Conservation (phyloP, 495 filamentous ascomycete genomes). For the Penicillium odoratum region DNA sequence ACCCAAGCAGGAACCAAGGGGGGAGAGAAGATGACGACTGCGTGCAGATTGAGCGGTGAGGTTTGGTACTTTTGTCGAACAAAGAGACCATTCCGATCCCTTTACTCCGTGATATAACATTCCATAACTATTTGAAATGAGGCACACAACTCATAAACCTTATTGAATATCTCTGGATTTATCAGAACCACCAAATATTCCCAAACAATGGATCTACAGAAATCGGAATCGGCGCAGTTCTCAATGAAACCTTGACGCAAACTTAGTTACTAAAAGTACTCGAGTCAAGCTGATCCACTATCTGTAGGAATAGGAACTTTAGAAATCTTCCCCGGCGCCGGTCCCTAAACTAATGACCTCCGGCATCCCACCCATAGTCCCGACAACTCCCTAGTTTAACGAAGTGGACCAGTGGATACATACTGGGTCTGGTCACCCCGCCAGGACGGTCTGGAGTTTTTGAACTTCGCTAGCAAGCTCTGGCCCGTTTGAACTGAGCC, state of each 20-base stretch:
- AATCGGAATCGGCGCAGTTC: conserved; percentile 22
- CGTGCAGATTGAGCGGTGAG: conserved; percentile 25
- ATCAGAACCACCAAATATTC: neutral
- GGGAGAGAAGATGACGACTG: conserved; percentile 11
- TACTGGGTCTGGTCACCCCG: conserved; percentile 5
- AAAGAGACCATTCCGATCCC: conserved; percentile 29
- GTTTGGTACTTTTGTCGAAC: conserved; percentile 1
- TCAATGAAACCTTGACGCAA: conserved; percentile 2
- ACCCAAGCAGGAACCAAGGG: conserved; percentile 23
- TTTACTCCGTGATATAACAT: conserved; percentile 12
- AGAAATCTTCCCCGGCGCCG: conserved; percentile 34
- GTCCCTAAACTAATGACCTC: conserved; percentile 32
- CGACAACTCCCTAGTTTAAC: conserved; percentile 25
- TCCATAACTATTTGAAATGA: neutral
- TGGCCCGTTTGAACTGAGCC: neutral
- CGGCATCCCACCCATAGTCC: conserved; percentile 26
- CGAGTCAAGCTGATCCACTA: neutral
- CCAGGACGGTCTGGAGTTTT: conserved; percentile 30
- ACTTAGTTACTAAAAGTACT: no score
- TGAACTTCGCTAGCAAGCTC: conserved; percentile 1
- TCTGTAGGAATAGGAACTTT: conserved; percentile 17
- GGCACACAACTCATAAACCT: neutral
- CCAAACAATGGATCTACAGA: conserved; percentile 31
- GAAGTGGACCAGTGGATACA: neutral
- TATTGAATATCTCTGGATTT: neutral